Percentiles rank a stretch among this genome's conserved stretches.
Evolutionary conservation across 176 grass and related monocot species (phyloP).

Genomic region (Triticum dicoccoides): DNA sequence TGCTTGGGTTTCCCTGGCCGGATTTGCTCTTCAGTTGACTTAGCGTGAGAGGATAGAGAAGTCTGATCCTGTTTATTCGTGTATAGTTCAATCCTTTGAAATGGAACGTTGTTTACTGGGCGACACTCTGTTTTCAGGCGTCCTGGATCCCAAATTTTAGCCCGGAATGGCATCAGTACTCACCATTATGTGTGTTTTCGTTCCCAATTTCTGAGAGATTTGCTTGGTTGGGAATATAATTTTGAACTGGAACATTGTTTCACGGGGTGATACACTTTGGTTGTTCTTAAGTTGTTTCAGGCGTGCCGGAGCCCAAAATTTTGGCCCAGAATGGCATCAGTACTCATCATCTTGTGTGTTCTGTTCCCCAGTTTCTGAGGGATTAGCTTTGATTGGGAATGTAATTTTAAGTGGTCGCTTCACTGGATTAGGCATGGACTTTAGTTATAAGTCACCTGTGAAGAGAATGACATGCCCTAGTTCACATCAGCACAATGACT

Average conservation of each 20-base stretch:
- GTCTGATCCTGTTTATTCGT: not conserved
- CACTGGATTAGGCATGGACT: not conserved
- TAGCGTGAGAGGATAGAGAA: not conserved
- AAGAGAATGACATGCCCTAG: not conserved
- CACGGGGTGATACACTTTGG: not conserved
- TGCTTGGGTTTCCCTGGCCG: not conserved
- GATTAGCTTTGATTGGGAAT: not conserved
- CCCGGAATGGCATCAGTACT: not conserved
- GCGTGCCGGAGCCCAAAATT: not conserved
- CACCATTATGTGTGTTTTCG: not conserved
- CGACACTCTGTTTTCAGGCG: not conserved
- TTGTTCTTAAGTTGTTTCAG: not conserved
- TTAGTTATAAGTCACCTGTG: not conserved
- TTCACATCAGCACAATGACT: not conserved
- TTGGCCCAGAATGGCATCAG: not conserved
- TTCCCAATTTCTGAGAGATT: not conserved
- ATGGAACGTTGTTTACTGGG: not conserved
- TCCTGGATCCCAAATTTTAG: not conserved
- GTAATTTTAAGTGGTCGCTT: not conserved
- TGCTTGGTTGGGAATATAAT: not conserved
- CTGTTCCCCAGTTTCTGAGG: not conserved
- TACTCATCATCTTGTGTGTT: not conserved
- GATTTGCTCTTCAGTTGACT: not conserved
- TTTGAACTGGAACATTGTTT: not conserved
- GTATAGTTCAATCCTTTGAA: not conserved